Evolutionary conservation across 2,329 filamentous ascomycete genomes (phyloP).

Genomic region (Cytospora leucostoma): DNA sequence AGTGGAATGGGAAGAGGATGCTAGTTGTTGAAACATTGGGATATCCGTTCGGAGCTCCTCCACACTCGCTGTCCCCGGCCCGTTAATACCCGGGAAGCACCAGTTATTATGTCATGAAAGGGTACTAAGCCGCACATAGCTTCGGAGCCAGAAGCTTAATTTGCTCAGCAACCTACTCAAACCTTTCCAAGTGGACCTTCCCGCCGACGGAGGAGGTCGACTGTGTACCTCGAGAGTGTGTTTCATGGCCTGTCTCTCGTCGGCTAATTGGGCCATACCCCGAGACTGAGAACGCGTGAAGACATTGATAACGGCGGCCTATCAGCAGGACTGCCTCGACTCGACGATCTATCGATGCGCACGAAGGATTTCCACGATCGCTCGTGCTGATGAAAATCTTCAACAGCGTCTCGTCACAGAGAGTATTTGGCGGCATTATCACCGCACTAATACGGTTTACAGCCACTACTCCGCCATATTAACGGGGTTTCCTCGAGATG

Average conservation of each 20-base stretch:
- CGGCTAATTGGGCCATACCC: conserved; percentile 12
- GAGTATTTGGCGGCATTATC: background rate
- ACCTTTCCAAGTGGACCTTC: background rate
- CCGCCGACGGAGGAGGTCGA: background rate
- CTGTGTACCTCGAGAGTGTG: conserved; percentile 6
- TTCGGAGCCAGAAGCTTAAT: conserved; percentile 23
- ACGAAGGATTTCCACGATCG: background rate
- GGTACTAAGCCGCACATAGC: background rate
- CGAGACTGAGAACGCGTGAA: conserved; percentile 3
- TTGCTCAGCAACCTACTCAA: background rate
- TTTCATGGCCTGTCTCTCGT: background rate
- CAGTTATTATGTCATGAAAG: conserved; percentile 12
- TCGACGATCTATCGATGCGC: background rate
- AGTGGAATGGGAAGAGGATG: conserved; percentile 2
- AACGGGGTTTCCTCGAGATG: background rate
- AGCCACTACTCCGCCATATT: conserved; percentile 9
- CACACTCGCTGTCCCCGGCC: background rate
- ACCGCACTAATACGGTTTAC: background rate
- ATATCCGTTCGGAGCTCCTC: background rate
- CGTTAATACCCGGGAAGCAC: background rate
- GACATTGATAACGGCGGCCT: conserved; percentile 5
- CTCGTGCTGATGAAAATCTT: background rate
- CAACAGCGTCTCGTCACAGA: background rate
- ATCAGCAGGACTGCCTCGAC: background rate
- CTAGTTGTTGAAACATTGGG: background rate